Evolutionary conservation across 2,329 filamentous ascomycete genomes (phyloP).

Genomic region (Penicillium sp.): DNA sequence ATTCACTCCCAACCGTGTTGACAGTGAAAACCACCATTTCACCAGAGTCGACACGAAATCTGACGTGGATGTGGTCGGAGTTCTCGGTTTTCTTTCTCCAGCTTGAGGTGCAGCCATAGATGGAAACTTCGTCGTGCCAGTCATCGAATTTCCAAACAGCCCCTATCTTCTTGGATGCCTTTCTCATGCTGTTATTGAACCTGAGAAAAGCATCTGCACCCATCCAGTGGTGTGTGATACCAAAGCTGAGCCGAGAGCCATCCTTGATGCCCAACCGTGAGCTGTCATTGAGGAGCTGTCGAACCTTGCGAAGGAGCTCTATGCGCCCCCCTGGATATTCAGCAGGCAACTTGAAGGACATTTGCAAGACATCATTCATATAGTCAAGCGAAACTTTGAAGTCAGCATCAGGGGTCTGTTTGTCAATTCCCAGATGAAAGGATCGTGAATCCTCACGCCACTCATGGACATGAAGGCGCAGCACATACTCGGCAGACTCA

Average conservation of each 20-base stretch:
- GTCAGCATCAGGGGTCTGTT: neutral
- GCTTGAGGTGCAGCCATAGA: neutral
- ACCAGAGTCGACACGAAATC: neutral
- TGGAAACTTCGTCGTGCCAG: neutral
- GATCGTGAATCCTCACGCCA: neutral
- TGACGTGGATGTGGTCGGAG: neutral
- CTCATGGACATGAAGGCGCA: neutral
- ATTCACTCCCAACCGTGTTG: neutral
- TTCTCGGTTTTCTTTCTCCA: neutral
- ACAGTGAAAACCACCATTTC: neutral
- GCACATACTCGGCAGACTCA: neutral
- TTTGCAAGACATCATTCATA: neutral
- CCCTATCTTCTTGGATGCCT: neutral
- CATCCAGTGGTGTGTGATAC: neutral
- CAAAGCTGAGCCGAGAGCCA: neutral
- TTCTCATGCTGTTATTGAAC: neutral
- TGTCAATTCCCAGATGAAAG: neutral
- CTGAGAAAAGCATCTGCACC: neutral
- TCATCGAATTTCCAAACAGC: neutral
- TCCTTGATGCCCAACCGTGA: too few species aligned
- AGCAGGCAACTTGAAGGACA: slow-evolving; percentile 3
- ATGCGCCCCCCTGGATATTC: slow-evolving; percentile 3
- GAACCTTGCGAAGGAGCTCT: neutral
- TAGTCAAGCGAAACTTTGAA: neutral
- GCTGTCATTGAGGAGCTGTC: neutral